A percentile compares a stretch with the other conserved stretches of the same genome.
Evolutionary conservation across 2,329 filamentous ascomycete genomes (phyloP).

Genomic region (Metarhizium guizhouense): DNA sequence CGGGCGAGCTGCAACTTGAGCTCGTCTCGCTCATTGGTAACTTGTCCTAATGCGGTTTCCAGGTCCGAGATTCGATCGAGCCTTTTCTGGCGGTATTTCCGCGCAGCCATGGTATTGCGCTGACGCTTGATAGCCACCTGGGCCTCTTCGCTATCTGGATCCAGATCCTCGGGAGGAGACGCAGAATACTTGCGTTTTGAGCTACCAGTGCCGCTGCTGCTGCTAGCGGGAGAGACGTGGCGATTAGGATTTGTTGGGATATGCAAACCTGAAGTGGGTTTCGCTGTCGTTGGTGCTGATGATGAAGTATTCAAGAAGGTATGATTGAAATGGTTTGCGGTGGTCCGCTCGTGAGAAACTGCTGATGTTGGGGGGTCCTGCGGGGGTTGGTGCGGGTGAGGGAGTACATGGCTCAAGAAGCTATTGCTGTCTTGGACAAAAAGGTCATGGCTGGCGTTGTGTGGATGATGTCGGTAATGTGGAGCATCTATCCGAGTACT

Average conservation of each 20-base stretch:
- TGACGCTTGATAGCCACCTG: conserved; percentile 45
- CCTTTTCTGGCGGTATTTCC: conserved; percentile 62
- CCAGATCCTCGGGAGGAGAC: conserved; percentile 9
- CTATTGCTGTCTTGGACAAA: background rate
- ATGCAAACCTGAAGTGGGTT: background rate
- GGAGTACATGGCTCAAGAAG: conserved; percentile 2
- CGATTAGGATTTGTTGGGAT: background rate
- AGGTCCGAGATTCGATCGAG: conserved; percentile 56
- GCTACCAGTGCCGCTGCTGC: conserved; percentile 6
- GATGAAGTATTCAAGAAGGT: conserved; percentile 1
- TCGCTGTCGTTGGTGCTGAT: conserved; percentile 1
- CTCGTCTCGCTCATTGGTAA: conserved; percentile 54
- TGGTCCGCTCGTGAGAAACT: conserved; percentile 1
- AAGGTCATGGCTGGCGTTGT: conserved; percentile 1
- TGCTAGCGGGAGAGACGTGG: conserved; percentile 4
- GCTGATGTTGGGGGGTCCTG: conserved; percentile 1
- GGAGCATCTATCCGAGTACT: background rate
- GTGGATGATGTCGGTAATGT: background rate
- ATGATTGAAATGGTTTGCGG: background rate
- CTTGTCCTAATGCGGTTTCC: conserved; percentile 48
- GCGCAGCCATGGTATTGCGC: conserved; percentile 62
- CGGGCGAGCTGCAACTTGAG: conserved; percentile 53
- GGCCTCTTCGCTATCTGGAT: conserved; percentile 10
- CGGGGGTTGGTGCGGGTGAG: background rate
- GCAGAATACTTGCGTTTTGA: conserved; percentile 11